phyloP scores from a whole-genome alignment of 1,284 basidiomycete species.

The Melampsora occidentalis region DNA sequence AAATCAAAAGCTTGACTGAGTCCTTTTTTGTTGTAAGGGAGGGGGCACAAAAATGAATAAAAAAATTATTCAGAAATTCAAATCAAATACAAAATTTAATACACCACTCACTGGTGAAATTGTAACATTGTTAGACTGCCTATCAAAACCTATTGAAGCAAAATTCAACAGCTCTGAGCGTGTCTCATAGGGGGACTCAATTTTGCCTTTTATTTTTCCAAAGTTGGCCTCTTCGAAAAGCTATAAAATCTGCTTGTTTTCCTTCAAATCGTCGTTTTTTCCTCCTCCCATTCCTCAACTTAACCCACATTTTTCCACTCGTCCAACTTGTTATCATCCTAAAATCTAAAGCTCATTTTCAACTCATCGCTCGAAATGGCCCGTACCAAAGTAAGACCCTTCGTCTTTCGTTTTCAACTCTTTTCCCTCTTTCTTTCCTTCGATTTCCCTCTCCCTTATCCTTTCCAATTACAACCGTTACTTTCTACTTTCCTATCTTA shows the following conservation, averaged over 20 bases:
- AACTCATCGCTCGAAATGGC: neutral
- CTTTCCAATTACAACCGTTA: neutral
- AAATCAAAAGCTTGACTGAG: too few species aligned
- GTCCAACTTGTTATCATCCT: neutral
- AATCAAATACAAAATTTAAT: too few species aligned
- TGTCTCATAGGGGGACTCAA: neutral
- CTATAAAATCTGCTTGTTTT: neutral
- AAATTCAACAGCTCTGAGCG: neutral
- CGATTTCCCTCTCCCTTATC: too few species aligned
- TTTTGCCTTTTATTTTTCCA: neutral
- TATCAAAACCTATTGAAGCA: too few species aligned
- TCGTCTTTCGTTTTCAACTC: neutral
- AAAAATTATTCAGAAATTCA: too few species aligned
- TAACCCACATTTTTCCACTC: neutral
- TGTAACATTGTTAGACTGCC: too few species aligned
- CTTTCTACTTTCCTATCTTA: neutral
- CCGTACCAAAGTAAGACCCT: neutral
- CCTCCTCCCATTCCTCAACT: neutral
- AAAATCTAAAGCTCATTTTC: neutral
- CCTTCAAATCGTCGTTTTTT: neutral
- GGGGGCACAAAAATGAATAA: too few species aligned
- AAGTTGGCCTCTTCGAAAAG: neutral
- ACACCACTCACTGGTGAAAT: too few species aligned
- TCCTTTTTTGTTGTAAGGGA: too few species aligned
- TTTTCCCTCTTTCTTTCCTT: neutral